Conservation (phyloP, 1,284 basidiomycete species). For the Rhodotorula sp. region DNA sequence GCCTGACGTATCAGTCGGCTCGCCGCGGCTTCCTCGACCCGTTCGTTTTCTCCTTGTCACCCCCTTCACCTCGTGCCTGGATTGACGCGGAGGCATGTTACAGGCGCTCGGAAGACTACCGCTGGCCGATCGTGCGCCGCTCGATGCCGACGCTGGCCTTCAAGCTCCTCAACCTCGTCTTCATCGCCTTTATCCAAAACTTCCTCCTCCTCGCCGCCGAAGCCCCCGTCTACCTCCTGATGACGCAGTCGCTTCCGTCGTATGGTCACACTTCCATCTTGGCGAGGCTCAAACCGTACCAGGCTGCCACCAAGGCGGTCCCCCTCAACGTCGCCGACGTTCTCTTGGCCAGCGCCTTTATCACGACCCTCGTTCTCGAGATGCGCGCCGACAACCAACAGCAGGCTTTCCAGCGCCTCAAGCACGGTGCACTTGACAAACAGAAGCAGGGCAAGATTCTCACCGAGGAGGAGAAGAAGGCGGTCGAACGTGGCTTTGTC, state of each 20-base stretch:
- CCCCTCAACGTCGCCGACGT: conserved; percentile 64
- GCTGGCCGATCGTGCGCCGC: conserved; percentile 74
- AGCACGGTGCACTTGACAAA: conserved; percentile 54
- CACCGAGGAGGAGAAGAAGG: conserved; percentile 61
- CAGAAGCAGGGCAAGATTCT: conserved; percentile 46
- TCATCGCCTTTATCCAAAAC: conserved; percentile 77
- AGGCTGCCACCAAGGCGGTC: conserved; percentile 45
- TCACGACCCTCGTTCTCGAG: conserved; percentile 65
- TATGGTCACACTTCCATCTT: conserved; percentile 43
- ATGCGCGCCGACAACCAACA: conserved; percentile 89
- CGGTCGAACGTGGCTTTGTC: conserved; percentile 76
- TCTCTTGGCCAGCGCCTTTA: conserved; percentile 60
- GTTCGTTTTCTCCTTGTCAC: conserved; percentile 25
- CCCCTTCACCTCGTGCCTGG: not conserved
- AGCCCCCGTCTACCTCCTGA: conserved; percentile 51
- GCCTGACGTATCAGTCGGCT: conserved; percentile 79
- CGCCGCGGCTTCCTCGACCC: conserved; percentile 74
- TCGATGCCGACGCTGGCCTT: conserved; percentile 68
- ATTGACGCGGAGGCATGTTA: no score
- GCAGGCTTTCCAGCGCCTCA: conserved; percentile 74
- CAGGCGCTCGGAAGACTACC: conserved; percentile 80
- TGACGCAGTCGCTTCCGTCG: conserved; percentile 56
- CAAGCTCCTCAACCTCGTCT: conserved; percentile 74
- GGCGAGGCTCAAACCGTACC: conserved; percentile 55
- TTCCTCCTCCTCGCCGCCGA: conserved; percentile 64